Conservation (phyloP, 1,284 basidiomycete genomes). For the Fomitopsis schrenkii region DNA sequence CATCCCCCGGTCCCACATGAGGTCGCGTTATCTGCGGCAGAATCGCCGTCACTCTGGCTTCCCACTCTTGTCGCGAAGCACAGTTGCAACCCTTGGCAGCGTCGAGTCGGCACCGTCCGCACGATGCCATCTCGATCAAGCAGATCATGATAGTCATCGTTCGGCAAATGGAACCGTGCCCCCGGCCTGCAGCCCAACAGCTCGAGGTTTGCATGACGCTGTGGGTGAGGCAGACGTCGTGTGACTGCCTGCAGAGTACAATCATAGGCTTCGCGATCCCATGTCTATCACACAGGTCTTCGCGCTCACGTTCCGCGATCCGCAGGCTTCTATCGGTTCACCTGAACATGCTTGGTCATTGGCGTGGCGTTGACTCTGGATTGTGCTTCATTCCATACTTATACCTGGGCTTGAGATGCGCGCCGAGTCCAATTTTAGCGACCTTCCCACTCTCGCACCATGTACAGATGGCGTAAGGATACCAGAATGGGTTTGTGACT, state of each 20-base stretch:
- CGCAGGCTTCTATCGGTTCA: neutral
- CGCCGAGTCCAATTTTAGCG: no score
- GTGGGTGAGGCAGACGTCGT: neutral
- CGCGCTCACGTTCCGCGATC: neutral
- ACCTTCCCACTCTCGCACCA: no score
- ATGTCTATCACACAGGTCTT: neutral
- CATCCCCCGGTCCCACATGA: neutral
- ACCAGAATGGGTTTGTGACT: no score
- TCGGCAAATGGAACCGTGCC: neutral
- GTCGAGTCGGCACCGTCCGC: neutral
- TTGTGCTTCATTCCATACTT: neutral
- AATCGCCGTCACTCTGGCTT: neutral
- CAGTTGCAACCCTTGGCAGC: neutral
- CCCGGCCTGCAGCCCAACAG: neutral
- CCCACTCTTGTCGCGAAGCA: neutral
- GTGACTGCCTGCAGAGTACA: neutral
- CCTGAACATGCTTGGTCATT: neutral
- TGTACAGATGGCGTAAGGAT: no score
- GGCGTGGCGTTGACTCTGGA: neutral
- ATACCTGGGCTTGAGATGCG: neutral
- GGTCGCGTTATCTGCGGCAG: neutral
- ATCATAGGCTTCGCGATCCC: neutral
- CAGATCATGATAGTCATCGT: neutral
- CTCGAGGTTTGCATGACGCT: neutral
- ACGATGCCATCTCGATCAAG: constrained; percentile 1